These are phyloP conservation scores for Termitomyces bulborhizus DNA, from an alignment of 768 basidiomycete genomes.

Conservation along the genomic window DNA sequence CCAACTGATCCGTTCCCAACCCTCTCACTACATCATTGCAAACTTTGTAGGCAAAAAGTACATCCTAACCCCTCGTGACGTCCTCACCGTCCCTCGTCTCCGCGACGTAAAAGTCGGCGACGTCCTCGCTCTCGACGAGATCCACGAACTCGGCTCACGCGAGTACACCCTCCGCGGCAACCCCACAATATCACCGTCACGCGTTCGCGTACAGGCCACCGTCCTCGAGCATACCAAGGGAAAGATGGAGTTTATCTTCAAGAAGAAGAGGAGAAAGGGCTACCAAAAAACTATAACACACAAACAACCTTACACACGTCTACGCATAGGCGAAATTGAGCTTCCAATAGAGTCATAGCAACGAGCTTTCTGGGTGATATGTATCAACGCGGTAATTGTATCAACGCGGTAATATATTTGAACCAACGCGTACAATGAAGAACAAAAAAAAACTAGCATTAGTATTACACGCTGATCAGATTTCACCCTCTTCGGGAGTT, in stretches of 20 bases:
- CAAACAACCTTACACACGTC: conserved; percentile 93
- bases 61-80: conserved; percentile 83
- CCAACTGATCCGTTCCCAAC: conserved; percentile 81
- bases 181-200: conserved; percentile 57
- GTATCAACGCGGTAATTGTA: too few relatives aligned
- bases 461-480: conserved; percentile 31
- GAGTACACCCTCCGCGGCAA: conserved; percentile 88
- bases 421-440: not conserved
- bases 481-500: conserved; percentile 86
- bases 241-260: conserved; percentile 84
- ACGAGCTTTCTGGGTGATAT: too few relatives aligned
- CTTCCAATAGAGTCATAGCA: conserved; percentile 23
- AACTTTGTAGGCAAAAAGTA: conserved; percentile 84
- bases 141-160: conserved; percentile 92
- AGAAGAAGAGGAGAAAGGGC: conserved; percentile 98
- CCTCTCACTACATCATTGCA: conserved; percentile 88
- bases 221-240: conserved; percentile 99
- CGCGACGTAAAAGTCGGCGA: conserved; percentile 85
- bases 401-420: conserved; percentile 9
- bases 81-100: conserved; percentile 90
- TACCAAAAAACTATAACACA: conserved; percentile 91
- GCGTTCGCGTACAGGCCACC: conserved; percentile 76
- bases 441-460: not conserved
- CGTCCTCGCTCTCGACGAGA: conserved; percentile 71
- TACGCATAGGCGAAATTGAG: conserved; percentile 83